Base-by-base conservation (phyloP, 495 filamentous ascomycete species). In the Saxophila tyrrhenica region DNA sequence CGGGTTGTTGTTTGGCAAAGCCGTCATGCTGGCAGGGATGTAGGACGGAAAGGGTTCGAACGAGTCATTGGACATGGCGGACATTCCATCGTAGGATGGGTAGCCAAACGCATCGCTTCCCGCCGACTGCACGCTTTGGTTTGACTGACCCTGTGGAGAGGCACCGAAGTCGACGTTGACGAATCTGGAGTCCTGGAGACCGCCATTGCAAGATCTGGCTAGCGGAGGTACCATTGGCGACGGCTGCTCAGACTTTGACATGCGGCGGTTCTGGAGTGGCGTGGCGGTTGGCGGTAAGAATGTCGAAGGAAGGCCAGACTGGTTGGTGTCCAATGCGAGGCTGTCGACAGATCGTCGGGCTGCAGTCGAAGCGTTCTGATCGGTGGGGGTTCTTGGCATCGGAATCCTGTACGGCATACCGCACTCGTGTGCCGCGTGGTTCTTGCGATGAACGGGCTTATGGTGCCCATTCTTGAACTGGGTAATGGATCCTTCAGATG, bases 401-500 rank as follows among this genome's bases (percentile, higher is more conserved):
- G 61, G 58, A 19, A 63, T 45, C 64, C 83, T 83, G 70, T 95
- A 95, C 16, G 89, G 89, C 54, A 80, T 65, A 51, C 87, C 86
- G 62, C 77, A 84, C 67, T 88, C 84, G 65, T 94, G 87, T 57
- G 87, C 85, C 56, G 84, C 78, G 67, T 87, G 84, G 70, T 92
- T 83, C 67, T 91, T 85, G 70, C 89, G 89, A 69, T 94, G 86
- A 25, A 83, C 80, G 8, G 91, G 90, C 71, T 91, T 91, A 75
- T 95, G 90, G 68, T 96, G 89, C 57, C 91, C 90, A 64, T 95
- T 92, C 49, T 85, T 79, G 72, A 95, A 92, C 56, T 92, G 80
- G 38, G 86, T 88, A 57, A 96, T 75, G 25, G 79, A 78, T 58
- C 79, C 80, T 44, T 95, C 90, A n/a, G 89, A 94, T 60, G 84